Evolutionary conservation across 129 eudicot genomes (phyloP), one percentile per base, ranked within the genome.

Genomic region (Lactuca sativa): DNA sequence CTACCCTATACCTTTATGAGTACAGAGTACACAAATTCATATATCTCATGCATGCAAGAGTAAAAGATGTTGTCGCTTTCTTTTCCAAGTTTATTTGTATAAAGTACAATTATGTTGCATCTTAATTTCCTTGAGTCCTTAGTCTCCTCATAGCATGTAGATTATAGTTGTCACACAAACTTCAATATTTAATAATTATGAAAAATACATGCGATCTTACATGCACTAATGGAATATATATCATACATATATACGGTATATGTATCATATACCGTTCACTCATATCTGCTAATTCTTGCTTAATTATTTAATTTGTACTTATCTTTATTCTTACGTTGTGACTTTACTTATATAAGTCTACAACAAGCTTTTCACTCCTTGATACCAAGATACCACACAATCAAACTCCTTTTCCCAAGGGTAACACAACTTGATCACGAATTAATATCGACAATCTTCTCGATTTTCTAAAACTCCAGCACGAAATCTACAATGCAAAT

Each of bases 381-480:
- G 55, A 33, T 62, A 61, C 47, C 43, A 64, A 54, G 59, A 69
- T 60, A 63, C 17, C 58, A 81, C 60, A 51, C 66, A 34, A 59
- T 67, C 71, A 88, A 73, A 67, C 73, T 64, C 67, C 60, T 51
- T 55, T 59, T 74, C 15, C 8, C 62, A 30, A 57, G 75, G 56
- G 62, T 52, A 53, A 66, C 68, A 41, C 32, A 61, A 62, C 40
- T 36, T 36, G 70, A 58, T 37, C 55, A 31, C 65, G 33, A 59
- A 60, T 32, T 53, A 38, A 44, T 48, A 15, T 62, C 62, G 51
- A 34, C 74, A 58, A 37, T 66, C 53, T 67, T 53, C 55, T 59
- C 67, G 58, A 18, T 33, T 60, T 61, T 68, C 72, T 87, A 85
- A 57, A 90, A 89, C 87, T 90, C 97, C 83, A 90, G 62, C 68